Conservation (phyloP, 2,329 filamentous ascomycete species). For the Fusarium proliferatum region DNA sequence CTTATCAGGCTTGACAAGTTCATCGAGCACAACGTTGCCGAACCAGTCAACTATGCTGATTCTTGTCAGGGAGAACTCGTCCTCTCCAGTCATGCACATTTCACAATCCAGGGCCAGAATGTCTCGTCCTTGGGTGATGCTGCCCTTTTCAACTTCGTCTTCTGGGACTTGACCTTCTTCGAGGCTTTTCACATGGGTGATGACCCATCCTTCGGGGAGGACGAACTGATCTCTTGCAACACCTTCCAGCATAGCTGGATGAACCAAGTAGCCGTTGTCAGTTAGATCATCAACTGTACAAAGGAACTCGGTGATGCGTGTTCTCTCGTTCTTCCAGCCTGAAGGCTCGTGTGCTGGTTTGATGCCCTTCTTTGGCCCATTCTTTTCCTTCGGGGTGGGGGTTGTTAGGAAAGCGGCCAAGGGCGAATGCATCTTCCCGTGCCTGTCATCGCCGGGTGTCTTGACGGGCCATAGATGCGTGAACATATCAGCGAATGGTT, state of each 20-base stretch:
- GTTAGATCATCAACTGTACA: slow-evolving; percentile 77
- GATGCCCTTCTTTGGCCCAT: slow-evolving; percentile 65
- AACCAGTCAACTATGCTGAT: slow-evolving; percentile 91
- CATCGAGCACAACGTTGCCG: slow-evolving; percentile 83
- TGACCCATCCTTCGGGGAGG: slow-evolving; percentile 80
- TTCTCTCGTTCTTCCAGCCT: slow-evolving; percentile 78
- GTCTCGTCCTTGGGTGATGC: slow-evolving; percentile 82
- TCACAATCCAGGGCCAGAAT: slow-evolving; percentile 92
- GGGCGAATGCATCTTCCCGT: slow-evolving; percentile 85
- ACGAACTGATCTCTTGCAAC: slow-evolving; percentile 65
- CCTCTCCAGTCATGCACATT: slow-evolving; percentile 91
- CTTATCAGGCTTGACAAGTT: slow-evolving; percentile 88
- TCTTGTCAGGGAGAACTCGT: slow-evolving; percentile 84
- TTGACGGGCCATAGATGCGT: slow-evolving; percentile 89
- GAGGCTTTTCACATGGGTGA: slow-evolving; percentile 75
- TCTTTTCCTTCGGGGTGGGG: slow-evolving; percentile 75
- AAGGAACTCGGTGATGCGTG: slow-evolving; percentile 84
- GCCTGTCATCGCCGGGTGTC: slow-evolving; percentile 85
- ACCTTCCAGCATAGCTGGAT: slow-evolving; percentile 78
- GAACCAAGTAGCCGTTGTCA: slow-evolving; percentile 85
- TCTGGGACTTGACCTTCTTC: slow-evolving; percentile 77
- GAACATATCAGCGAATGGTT: slow-evolving; percentile 84
- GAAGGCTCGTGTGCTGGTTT: slow-evolving; percentile 72
- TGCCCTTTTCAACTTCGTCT: slow-evolving; percentile 79
- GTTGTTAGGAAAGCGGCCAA: slow-evolving; percentile 85